These are phyloP conservation scores for Cladophialophora psammophila DNA, from an alignment of 2,329 filamentous ascomycete genomes.

Conservation along the genomic window DNA sequence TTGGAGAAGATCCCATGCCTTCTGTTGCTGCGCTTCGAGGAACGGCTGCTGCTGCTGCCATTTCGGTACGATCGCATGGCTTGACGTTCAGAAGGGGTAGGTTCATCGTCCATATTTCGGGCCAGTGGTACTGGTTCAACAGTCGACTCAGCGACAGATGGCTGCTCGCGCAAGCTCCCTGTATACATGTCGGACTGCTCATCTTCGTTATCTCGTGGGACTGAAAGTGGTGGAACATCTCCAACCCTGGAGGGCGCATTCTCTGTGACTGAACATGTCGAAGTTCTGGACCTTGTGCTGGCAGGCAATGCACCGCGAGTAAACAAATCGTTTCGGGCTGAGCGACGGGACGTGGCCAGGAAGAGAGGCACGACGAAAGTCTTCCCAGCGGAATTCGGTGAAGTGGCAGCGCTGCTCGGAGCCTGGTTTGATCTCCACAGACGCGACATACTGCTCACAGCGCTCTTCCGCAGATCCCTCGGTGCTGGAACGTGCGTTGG, in stretches of 20 bases:
- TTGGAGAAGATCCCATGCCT: slow-evolving; percentile 52
- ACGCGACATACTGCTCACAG: slow-evolving; percentile 24
- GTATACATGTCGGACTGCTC: slow-evolving; percentile 34
- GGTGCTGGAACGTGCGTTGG: neutral
- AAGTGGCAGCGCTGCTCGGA: slow-evolving; percentile 13
- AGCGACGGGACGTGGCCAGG: slow-evolving; percentile 25
- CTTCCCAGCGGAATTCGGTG: slow-evolving; percentile 22
- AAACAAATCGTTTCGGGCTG: slow-evolving; percentile 28
- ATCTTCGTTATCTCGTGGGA: slow-evolving; percentile 12
- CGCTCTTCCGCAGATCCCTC: slow-evolving; percentile 13
- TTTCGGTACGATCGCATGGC: slow-evolving; percentile 19
- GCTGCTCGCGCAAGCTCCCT: slow-evolving; percentile 2
- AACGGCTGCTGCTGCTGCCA: slow-evolving; percentile 21
- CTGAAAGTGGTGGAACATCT: slow-evolving; percentile 27
- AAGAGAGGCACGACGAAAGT: slow-evolving; percentile 34
- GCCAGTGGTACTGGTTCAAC: slow-evolving; percentile 4
- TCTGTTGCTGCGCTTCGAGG: slow-evolving; percentile 14
- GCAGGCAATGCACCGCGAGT: slow-evolving; percentile 25
- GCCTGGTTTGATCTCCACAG: slow-evolving; percentile 19
- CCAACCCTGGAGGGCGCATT: slow-evolving; percentile 27
- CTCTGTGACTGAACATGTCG: slow-evolving; percentile 42
- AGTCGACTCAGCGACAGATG: neutral
- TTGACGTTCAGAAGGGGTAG: slow-evolving; percentile 14
- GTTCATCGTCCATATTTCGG: slow-evolving; percentile 18
- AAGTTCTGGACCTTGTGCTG: slow-evolving; percentile 37